Evolutionary conservation across 1,284 basidiomycete genomes (phyloP).

Genomic region (Ustilago lituana): DNA sequence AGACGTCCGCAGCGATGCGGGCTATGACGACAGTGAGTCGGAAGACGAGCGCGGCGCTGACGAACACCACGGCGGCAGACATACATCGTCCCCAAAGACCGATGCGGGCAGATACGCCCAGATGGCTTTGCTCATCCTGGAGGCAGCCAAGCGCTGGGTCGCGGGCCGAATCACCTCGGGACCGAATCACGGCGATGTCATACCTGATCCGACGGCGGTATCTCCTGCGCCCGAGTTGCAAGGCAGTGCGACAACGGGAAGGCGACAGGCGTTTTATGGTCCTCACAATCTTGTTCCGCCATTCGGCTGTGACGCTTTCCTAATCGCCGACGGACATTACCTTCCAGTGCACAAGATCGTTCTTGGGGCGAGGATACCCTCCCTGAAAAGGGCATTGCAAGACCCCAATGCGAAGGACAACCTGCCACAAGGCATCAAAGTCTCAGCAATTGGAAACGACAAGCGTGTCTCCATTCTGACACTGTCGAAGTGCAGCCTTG

Average conservation of each 20-base stretch:
- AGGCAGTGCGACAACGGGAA: background rate
- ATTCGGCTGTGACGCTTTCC: constrained; percentile 75
- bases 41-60: constrained; percentile 49
- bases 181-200: background rate
- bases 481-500: constrained; percentile 71
- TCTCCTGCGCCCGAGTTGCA: background rate
- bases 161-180: constrained; percentile 63
- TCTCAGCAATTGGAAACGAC: constrained; percentile 8
- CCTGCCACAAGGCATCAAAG: constrained; percentile 27
- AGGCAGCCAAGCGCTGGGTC: constrained; percentile 70
- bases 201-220: background rate
- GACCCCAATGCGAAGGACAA: constrained; percentile 14
- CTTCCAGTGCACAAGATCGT: constrained; percentile 78
- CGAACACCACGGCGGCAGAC: background rate
- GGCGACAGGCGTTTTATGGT: constrained; percentile 39
- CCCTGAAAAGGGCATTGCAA: constrained; percentile 68
- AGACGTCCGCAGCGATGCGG: constrained; percentile 58
- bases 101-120: constrained; percentile 29
- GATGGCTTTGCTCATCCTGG: constrained; percentile 66
- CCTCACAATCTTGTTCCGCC: constrained; percentile 46
- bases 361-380: constrained; percentile 74
- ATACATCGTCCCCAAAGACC: background rate
- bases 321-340: constrained; percentile 69
- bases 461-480: constrained; percentile 32
- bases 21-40: constrained; percentile 66